Percentiles rank a stretch among this genome's conserved stretches.
phyloP scores from a whole-genome alignment of 1,284 basidiomycete species.

The Leccinum subrobustum region DNA sequence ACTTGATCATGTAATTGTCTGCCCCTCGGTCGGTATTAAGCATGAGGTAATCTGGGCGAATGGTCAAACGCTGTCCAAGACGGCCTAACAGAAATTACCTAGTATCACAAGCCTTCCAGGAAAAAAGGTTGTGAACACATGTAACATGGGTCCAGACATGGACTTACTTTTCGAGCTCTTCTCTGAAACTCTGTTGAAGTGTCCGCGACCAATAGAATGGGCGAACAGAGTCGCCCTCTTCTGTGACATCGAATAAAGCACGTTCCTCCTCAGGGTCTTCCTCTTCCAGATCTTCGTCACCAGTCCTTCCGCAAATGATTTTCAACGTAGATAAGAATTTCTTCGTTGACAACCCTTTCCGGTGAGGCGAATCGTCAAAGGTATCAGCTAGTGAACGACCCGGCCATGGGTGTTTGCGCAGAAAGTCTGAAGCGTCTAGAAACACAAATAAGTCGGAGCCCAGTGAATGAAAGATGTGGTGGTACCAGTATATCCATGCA shows the following conservation, averaged over 20 bases:
- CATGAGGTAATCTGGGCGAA: constrained; percentile 75
- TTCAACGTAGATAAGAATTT: constrained; percentile 65
- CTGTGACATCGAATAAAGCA: constrained; percentile 60
- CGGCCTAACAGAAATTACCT: constrained; percentile 41
- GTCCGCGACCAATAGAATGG: constrained; percentile 81
- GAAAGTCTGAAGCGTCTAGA: constrained; percentile 82
- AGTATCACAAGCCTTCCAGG: constrained; percentile 71
- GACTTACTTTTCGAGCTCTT: constrained; percentile 82
- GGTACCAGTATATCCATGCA: constrained; percentile 78
- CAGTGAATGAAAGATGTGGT: background rate
- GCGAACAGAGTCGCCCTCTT: constrained; percentile 48
- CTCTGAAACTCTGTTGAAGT: constrained; percentile 78
- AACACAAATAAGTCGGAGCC: background rate
- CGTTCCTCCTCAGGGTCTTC: constrained; percentile 69
- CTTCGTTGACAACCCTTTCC: constrained; percentile 62
- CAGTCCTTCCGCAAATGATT: constrained; percentile 78
- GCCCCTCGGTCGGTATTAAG: constrained; percentile 83
- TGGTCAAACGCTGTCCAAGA: constrained; percentile 1
- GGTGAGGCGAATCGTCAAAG: constrained; percentile 77
- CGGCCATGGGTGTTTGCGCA: constrained; percentile 86
- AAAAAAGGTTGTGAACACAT: constrained; percentile 9
- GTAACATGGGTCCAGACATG: background rate
- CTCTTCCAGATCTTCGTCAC: constrained; percentile 70
- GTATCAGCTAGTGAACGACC: constrained; percentile 81
- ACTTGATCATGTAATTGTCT: constrained; percentile 90